phyloP scores from a whole-genome alignment of 2,329 filamentous ascomycete species.

The Reticulascus tulasneorum region DNA sequence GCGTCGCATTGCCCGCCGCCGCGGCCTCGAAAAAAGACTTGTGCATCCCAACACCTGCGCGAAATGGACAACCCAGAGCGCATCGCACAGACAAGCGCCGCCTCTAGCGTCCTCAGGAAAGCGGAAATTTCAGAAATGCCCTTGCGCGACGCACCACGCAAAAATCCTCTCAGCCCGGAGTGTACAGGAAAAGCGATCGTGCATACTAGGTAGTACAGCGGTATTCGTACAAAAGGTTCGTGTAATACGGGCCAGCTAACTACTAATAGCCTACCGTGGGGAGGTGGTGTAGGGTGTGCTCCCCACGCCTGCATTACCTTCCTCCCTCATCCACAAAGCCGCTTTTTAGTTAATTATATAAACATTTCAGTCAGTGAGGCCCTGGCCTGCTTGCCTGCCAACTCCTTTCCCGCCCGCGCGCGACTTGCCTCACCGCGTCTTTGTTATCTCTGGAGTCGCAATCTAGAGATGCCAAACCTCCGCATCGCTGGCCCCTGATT shows the following conservation, averaged over 20 bases:
- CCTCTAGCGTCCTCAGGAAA: constrained; percentile 2
- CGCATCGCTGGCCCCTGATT: constrained; percentile 3
- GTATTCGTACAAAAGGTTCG: no score
- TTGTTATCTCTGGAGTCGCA: constrained; percentile 8
- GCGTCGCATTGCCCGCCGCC: constrained; percentile 3
- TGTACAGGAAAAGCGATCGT: no score
- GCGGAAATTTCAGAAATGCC: constrained; percentile 1
- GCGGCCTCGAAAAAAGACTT: constrained; percentile 1
- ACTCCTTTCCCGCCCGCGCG: no score
- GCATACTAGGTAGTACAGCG: no score
- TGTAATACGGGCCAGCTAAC: no score
- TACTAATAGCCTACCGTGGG: no score
- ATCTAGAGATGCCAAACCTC: constrained; percentile 6
- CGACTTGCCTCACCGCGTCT: constrained; percentile 5
- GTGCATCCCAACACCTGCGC: constrained; percentile 3
- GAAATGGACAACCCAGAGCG: neutral
- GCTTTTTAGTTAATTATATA: no score
- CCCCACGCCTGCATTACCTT: constrained; percentile 1
- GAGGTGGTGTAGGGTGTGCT: no score
- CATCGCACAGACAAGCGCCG: constrained; percentile 4
- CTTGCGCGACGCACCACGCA: constrained; percentile 1
- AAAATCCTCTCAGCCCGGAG: no score
- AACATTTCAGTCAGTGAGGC: no score
- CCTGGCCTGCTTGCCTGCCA: no score
- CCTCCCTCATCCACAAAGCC: no score